A percentile compares a stretch with the other conserved stretches of the same genome.
Conservation (phyloP, 2,329 filamentous ascomycete genomes). For the Cordyceps cateniannulata region DNA sequence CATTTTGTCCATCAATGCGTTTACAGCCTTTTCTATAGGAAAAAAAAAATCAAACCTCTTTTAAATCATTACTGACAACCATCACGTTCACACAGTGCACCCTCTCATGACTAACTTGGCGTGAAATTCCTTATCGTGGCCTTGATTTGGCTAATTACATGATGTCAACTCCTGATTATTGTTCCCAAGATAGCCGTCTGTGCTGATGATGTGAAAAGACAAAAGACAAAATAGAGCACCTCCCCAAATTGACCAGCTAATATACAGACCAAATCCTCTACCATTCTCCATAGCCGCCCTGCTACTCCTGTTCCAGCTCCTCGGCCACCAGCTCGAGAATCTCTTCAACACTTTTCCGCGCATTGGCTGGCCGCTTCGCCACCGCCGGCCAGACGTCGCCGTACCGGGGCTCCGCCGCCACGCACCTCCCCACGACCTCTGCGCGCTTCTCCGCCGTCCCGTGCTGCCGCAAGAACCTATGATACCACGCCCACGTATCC, state of each 20-base stretch:
- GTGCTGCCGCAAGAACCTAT: constrained; percentile 86
- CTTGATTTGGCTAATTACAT: background rate
- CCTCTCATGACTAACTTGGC: background rate
- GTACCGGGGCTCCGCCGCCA: constrained; percentile 79
- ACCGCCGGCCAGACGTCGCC: constrained; percentile 87
- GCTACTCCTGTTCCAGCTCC: constrained; percentile 27
- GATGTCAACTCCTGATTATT: background rate
- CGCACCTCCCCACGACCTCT: constrained; percentile 76
- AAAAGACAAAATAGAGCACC: background rate
- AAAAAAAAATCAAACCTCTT: background rate
- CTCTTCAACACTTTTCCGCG: constrained; percentile 68
- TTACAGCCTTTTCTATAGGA: constrained; percentile 2
- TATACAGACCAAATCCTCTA: background rate
- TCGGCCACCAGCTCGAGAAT: constrained; percentile 71
- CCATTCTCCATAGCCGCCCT: background rate
- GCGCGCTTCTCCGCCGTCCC: constrained; percentile 87
- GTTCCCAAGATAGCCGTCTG: background rate
- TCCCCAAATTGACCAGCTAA: background rate
- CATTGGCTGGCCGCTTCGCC: constrained; percentile 80
- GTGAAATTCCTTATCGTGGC: background rate
- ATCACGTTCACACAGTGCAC: background rate
- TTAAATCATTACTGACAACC: background rate
- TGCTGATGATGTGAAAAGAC: background rate
- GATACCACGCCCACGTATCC: constrained; percentile 98
- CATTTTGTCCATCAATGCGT: background rate